Conservation (phyloP, 352 stramenopile species). For the Pythium sukuiense region DNA sequence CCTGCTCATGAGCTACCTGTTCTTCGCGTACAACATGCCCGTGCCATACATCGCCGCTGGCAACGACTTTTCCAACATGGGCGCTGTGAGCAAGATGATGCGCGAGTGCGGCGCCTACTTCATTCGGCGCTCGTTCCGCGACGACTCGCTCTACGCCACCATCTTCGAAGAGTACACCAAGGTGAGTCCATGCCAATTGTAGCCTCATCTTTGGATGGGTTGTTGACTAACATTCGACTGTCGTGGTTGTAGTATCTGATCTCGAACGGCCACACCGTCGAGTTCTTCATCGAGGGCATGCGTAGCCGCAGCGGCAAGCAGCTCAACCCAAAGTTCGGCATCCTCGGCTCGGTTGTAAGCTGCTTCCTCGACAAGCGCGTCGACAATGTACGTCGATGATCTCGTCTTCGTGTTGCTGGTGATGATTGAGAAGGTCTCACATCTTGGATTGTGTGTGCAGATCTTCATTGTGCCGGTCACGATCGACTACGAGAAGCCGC, state of each 20-base stretch:
- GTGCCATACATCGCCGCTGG: constrained; percentile 81
- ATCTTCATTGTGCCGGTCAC: constrained; percentile 81
- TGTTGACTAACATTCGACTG: neutral
- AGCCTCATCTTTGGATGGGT: no score
- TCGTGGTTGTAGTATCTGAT: constrained; percentile 54
- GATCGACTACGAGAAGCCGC: constrained; percentile 86
- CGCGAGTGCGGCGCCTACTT: constrained; percentile 79
- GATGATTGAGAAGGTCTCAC: no score
- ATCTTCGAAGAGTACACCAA: constrained; percentile 84
- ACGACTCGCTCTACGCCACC: constrained; percentile 69
- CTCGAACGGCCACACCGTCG: constrained; percentile 70
- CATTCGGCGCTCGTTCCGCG: constrained; percentile 74
- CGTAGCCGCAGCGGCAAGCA: constrained; percentile 85
- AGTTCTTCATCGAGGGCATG: constrained; percentile 88
- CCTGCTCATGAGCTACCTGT: constrained; percentile 84
- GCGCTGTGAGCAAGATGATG: constrained; percentile 57
- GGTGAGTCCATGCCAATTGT: constrained; percentile 12
- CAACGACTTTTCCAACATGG: constrained; percentile 82
- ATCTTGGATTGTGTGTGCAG: constrained; percentile 25
- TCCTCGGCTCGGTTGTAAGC: constrained; percentile 65
- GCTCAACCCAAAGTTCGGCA: constrained; percentile 78
- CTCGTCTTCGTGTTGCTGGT: no score
- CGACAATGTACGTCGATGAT: constrained; percentile 57
- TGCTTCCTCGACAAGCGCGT: constrained; percentile 67
- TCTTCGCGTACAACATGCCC: constrained; percentile 88